These are phyloP conservation scores for Euphorbia celastroides DNA, from an alignment of 441 rosid genomes.

Conservation along the genomic window DNA sequence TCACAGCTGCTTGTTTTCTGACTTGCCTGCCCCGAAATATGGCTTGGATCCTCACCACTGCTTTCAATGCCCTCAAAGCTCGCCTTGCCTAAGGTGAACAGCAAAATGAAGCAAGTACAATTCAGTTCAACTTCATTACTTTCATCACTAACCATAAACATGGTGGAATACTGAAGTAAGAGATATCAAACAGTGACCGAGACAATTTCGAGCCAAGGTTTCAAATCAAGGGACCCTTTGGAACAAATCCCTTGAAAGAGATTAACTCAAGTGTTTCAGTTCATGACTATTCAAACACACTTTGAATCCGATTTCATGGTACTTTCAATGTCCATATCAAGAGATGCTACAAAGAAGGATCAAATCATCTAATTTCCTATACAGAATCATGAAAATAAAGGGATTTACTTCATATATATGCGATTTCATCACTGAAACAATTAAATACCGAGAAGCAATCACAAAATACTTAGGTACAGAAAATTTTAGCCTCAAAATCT, in stretches of 20 bases:
- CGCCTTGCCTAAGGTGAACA: slow-evolving; percentile 88
- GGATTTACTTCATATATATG: no score
- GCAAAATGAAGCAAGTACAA: no score
- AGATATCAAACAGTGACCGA: no score
- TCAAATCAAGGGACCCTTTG: neutral
- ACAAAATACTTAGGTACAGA: neutral
- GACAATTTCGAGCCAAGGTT: neutral
- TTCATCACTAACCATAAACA: no score
- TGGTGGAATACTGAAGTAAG: no score
- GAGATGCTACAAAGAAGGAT: neutral
- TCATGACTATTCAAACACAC: neutral
- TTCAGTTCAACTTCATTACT: no score
- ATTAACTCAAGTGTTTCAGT: neutral
- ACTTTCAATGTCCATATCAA: no score
- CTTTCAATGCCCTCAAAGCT: slow-evolving; percentile 83
- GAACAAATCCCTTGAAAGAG: neutral
- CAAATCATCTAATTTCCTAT: no score
- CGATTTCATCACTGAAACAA: no score
- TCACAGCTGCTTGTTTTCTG: slow-evolving; percentile 85
- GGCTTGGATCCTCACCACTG: slow-evolving; percentile 88
- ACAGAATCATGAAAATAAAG: no score
- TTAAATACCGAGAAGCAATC: neutral
- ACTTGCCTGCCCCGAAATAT: slow-evolving; percentile 84
- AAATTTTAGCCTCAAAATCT: no score
- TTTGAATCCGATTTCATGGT: no score